Evolutionary conservation across 306 rosid species (phyloP).

Genomic region (Arachis hypogaea): DNA sequence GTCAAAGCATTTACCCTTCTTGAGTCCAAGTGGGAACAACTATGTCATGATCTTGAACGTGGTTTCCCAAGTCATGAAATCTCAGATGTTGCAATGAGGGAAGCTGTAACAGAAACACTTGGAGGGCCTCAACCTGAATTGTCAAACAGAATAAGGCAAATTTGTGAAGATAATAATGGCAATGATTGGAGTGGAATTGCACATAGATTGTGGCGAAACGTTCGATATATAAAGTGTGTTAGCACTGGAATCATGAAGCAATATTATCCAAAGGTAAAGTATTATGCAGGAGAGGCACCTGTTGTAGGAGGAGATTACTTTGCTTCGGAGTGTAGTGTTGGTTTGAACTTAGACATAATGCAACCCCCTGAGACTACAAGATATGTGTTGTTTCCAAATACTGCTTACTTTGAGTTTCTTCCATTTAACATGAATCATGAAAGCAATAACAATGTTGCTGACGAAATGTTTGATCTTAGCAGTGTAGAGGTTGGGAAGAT

Average conservation of each 20-base stretch:
- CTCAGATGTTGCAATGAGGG: conserved; percentile 50
- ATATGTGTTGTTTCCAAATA: conserved; percentile 58
- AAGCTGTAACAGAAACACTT: conserved; percentile 51
- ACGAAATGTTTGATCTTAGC: conserved; percentile 54
- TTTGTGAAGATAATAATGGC: conserved; percentile 37
- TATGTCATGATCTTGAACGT: conserved; percentile 56
- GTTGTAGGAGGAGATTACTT: conserved; percentile 64
- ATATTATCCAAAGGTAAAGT: conserved; percentile 57
- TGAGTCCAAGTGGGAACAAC: conserved; percentile 63
- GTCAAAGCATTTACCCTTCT: conserved; percentile 45
- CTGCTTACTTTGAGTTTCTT: conserved; percentile 77
- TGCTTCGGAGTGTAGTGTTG: conserved; percentile 67
- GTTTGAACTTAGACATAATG: conserved; percentile 56
- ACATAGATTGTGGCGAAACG: conserved; percentile 56
- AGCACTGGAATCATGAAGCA: conserved; percentile 68
- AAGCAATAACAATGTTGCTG: conserved; percentile 2
- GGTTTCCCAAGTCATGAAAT: conserved; percentile 56
- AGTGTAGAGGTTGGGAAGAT: conserved; percentile 65
- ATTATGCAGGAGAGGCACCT: conserved; percentile 63
- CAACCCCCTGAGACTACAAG: conserved; percentile 60
- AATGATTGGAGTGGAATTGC: conserved; percentile 60
- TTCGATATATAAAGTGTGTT: conserved; percentile 58
- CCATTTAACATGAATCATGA: conserved; percentile 52
- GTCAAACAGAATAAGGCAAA: conserved; percentile 49
- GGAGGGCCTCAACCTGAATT: conserved; percentile 63